Percentiles rank a stretch among this genome's conserved stretches.
These are phyloP conservation scores for Colletotrichum sojae DNA, from an alignment of 2,329 filamentous ascomycete species.

Conservation along the genomic window DNA sequence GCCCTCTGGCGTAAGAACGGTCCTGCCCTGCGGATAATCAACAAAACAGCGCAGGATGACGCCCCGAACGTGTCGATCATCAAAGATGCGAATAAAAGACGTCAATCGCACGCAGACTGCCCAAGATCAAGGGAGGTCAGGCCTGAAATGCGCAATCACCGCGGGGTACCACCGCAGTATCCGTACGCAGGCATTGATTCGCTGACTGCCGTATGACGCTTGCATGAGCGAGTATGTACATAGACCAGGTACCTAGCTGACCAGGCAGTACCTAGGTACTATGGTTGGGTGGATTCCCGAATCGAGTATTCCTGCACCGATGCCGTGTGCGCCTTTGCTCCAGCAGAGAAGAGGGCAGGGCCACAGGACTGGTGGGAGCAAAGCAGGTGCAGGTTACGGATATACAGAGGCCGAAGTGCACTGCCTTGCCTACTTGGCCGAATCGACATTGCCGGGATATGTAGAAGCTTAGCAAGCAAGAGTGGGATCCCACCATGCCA, in stretches of 20 bases:
- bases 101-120: constrained; percentile 28
- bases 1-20: too few species aligned
- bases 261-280: too few species aligned
- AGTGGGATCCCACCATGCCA: not conserved
- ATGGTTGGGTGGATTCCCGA: constrained; percentile 5
- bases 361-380: not conserved
- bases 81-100: constrained; percentile 26
- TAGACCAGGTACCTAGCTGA: too few species aligned
- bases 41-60: constrained; percentile 12
- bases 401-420: constrained; percentile 5
- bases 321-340: constrained; percentile 3
- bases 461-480: constrained; percentile 35
- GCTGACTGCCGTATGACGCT: constrained; percentile 20
- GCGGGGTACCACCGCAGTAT: constrained; percentile 8
- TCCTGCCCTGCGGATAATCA: not conserved
- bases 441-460: not conserved
- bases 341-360: constrained; percentile 1
- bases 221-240: not conserved
- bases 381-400: constrained; percentile 14
- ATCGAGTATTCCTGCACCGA: constrained; percentile 1
- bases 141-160: constrained; percentile 37
- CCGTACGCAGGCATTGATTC: constrained; percentile 10
- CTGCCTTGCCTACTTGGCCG: not conserved
- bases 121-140: constrained; percentile 19
- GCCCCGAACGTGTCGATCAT: constrained; percentile 24